Base-by-base conservation (phyloP, 768 basidiomycete genomes). In the Termitomyces sp. region DNA sequence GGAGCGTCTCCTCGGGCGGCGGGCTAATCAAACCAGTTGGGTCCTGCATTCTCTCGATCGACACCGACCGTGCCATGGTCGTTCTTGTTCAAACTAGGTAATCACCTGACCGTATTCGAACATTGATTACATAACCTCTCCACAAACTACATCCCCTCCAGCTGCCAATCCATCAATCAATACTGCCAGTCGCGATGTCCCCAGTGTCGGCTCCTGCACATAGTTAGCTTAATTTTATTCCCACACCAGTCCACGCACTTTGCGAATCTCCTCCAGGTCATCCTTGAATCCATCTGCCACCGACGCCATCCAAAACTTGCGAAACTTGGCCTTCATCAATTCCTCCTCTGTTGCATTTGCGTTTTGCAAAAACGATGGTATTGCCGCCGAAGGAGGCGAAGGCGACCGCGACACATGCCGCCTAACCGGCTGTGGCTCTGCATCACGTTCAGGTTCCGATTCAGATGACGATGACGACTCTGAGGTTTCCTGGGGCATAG, bases 281-380 rank as follows among this genome's bases (percentile, higher is more conserved):
- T 88, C 86, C 61, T 81, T 82, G 72, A 94, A 94, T 12, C 83
- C 90, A 67, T 92, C 89, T 2, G 85, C 88, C 7, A 93, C 80
- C 0, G 87, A 83, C 2, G 83, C 73, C 90, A 94, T 92, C 92
- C 92, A 94, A 66, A 94, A 93, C 69, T 86, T 86, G 56, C 86
- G 75, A 68, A 94, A 94, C 45, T 77, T 81, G 35, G 82, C 82
- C 65, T 84, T 86, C 66, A 92, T 68, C 8, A 68, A 66, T 45
- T 79, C 72, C 58, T 92, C 87, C 32, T 60, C 59, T 5, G 51
- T 47, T 26, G 64, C 58, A 60, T 10, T 60, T 12, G 50, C 58
- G 18, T 69, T 52, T 0, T 82, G 75, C 13, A 87, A 65, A 64
- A 91, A 88, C 1, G 87, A 74, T 0, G 87, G 88, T 10, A 88